phyloP scores from a whole-genome alignment of 805 yeast genomes.

The Lachancea quebecensis region DNA sequence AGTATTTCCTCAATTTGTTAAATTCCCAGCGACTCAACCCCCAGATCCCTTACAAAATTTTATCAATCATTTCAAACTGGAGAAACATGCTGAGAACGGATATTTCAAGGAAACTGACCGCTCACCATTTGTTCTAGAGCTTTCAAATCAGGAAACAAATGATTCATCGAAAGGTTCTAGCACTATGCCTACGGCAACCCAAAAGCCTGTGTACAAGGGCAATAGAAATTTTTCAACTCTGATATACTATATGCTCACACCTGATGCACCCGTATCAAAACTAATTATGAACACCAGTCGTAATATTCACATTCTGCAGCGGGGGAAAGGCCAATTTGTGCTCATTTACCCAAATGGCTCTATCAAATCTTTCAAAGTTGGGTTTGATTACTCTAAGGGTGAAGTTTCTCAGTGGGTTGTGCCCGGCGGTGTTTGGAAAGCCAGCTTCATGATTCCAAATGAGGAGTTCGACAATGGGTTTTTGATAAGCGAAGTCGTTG shows the following conservation, averaged over 20 bases:
- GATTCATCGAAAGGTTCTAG: conserved; percentile 1
- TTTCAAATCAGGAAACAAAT: neutral
- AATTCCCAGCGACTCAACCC: conserved; percentile 16
- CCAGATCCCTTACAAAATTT: conserved; percentile 27
- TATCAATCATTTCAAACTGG: conserved; percentile 33
- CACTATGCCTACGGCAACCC: conserved; percentile 3
- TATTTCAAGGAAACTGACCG: conserved; percentile 52
- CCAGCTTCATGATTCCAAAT: conserved; percentile 42
- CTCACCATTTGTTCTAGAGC: conserved; percentile 37
- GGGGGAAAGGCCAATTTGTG: conserved; percentile 51
- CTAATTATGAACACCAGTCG: conserved; percentile 46
- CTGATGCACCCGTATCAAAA: conserved; percentile 45
- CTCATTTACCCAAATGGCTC: conserved; percentile 45
- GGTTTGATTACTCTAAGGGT: conserved; percentile 41
- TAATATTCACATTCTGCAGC: conserved; percentile 48
- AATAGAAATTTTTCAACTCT: conserved; percentile 42
- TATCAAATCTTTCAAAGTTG: conserved; percentile 45
- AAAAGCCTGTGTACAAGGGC: conserved; percentile 7
- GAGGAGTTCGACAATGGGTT: conserved; percentile 35
- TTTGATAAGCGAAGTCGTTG: conserved; percentile 51
- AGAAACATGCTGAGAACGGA: conserved; percentile 50
- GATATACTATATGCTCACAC: conserved; percentile 46
- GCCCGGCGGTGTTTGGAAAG: conserved; percentile 54
- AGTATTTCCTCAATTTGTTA: conserved; percentile 14
- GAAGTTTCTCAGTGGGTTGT: conserved; percentile 57